Base-by-base conservation (phyloP, 225 moss, liverwort and hornwort genomes). In the Marchantia polymorpha region DNA sequence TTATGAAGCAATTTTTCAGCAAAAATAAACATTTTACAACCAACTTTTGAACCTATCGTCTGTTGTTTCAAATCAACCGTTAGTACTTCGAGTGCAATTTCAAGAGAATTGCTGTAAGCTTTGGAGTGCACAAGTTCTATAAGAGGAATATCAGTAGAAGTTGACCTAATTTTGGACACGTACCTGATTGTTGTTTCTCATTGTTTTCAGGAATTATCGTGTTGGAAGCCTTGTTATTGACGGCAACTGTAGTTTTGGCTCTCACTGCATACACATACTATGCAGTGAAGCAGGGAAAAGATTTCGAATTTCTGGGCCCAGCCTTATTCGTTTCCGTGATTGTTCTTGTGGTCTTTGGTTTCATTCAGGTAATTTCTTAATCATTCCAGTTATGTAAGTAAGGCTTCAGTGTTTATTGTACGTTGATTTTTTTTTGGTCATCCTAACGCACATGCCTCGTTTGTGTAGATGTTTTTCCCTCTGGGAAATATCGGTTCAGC, bases 221-320 rank as follows among this genome's bases (percentile, higher is more conserved):
- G 48, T 74, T 97, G 78, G 93, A 97, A 83, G 96, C 96, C 14
- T 83, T 97, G 78, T 0, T 92, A 52, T 78, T 94, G 83, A 97
- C 96, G 54, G 87, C 88, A 71, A 84, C 83, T 22, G 93, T 97
- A 70, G 96, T 97, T 12, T 77, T 97, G 75, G 86, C 89, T 1
- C 89, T 97, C 69, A 94, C 94, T 52, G 83, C 84, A 0, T 97
- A 97, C 39, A 97, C 96, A 0, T 92, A 97, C 64, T 97, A 93
- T 91, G 96, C 96, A 70, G 84, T 89, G 25, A 85, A 84, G 72
- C 91, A 82, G 78, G 94, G 94, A 56, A 77, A 94, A 8, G 96
- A 97, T 82, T 97, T 97, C 82, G 91, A 81, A 82, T 97, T 94
- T 82, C 71, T 97, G 78, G 94, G 94, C 58, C 94, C 96, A 51